Evolutionary conservation across 305 asterid genomes (phyloP).

Genomic region (Petunia hybrid): DNA sequence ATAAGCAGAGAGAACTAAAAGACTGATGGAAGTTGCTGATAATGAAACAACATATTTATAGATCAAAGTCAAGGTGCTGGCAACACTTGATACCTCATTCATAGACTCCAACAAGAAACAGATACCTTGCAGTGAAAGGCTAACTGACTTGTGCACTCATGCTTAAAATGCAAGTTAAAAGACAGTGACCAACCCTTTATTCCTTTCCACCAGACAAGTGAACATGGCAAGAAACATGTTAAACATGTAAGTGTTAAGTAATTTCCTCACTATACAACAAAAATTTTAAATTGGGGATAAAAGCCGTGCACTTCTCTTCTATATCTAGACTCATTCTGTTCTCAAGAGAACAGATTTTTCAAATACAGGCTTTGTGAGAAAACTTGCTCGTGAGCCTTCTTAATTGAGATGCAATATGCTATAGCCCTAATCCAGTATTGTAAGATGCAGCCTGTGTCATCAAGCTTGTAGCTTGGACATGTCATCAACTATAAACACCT

Average conservation of each 20-base stretch:
- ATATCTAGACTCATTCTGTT: neutral
- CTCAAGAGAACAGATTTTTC: neutral
- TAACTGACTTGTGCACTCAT: neutral
- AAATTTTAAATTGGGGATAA: constrained; percentile 11
- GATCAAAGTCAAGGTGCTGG: constrained; percentile 22
- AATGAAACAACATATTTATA: constrained; percentile 16
- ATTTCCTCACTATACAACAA: neutral
- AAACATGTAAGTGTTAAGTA: neutral
- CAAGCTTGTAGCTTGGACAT: constrained; percentile 17
- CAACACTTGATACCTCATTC: neutral
- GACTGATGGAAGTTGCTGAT: neutral
- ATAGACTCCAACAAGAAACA: constrained; percentile 11
- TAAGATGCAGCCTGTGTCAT: neutral
- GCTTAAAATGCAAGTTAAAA: neutral
- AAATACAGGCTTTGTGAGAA: constrained; percentile 7
- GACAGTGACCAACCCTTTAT: neutral
- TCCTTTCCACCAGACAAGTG: neutral
- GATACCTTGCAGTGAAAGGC: constrained; percentile 10
- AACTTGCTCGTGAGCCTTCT: neutral
- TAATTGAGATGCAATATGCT: constrained; percentile 10
- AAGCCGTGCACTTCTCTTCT: constrained; percentile 4
- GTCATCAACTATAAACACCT: constrained; percentile 15
- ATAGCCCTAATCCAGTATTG: neutral
- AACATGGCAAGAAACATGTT: neutral
- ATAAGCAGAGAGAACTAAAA: neutral